These are phyloP conservation scores for Pneumocystis murina DNA, from an alignment of 1,139 yeast species.

Conservation along the genomic window DNA sequence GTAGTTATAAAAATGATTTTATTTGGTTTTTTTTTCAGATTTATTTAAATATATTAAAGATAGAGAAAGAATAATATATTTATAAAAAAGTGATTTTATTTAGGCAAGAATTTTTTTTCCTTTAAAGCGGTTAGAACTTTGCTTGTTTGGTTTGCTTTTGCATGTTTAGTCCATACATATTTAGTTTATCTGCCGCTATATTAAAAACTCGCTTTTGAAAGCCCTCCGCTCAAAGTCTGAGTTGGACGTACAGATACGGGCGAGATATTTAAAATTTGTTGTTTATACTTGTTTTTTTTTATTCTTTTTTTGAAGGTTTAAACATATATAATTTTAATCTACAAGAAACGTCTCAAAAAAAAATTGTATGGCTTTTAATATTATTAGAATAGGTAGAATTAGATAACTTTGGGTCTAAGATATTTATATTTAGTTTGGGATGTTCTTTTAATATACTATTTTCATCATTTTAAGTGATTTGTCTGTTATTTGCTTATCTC, in stretches of 20 bases:
- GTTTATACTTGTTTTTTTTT: neutral
- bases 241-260: neutral
- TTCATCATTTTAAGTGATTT: conserved; percentile 20
- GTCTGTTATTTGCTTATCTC: conserved; percentile 38
- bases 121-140: neutral
- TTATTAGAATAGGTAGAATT: neutral
- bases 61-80: too few relatives aligned
- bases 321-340: neutral
- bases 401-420: neutral
- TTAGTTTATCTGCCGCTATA: neutral
- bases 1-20: neutral
- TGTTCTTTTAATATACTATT: conserved; percentile 16
- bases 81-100: too few relatives aligned
- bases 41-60: too few relatives aligned
- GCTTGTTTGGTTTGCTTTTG: neutral
- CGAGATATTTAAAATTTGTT: neutral
- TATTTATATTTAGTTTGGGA: conserved; percentile 2
- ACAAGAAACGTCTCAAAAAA: too few relatives aligned
- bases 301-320: neutral
- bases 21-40: neutral
- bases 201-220: neutral
- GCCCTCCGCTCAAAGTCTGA: neutral
- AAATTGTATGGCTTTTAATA: too few relatives aligned
- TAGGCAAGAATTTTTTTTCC: too few relatives aligned
- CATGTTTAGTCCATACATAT: neutral